Evolutionary conservation across 345 rosid genomes (phyloP).

Genomic region (Diplotaxis tenuifolia): DNA sequence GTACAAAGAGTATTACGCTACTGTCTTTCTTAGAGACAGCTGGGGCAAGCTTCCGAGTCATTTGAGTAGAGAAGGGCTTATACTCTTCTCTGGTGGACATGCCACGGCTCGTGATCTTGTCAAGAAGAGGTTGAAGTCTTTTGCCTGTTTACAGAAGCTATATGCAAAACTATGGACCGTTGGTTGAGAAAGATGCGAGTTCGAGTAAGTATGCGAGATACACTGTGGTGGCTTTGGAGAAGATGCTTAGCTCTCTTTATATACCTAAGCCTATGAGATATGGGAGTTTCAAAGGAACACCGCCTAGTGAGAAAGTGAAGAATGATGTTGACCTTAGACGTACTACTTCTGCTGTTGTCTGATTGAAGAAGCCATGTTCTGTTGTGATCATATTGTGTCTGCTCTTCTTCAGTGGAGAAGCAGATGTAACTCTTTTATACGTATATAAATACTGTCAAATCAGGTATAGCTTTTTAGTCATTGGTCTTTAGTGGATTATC

Average conservation of each 20-base stretch:
- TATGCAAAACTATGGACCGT: slow-evolving; percentile 96
- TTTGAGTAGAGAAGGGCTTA: slow-evolving; percentile 92
- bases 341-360: slow-evolving; percentile 67
- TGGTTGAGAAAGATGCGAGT: slow-evolving; percentile 87
- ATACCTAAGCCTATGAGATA: slow-evolving; percentile 75
- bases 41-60: slow-evolving; percentile 93
- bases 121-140: slow-evolving; percentile 79
- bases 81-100: slow-evolving; percentile 95
- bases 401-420: slow-evolving; percentile 18
- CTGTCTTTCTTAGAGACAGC: slow-evolving; percentile 69
- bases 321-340: slow-evolving; percentile 70
- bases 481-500: slow-evolving; percentile 32
- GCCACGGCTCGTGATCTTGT: slow-evolving; percentile 99
- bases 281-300: slow-evolving; percentile 81
- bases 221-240: slow-evolving; percentile 80
- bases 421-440: slow-evolving; percentile 32
- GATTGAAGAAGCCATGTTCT: slow-evolving; percentile 32
- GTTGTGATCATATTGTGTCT: slow-evolving; percentile 21
- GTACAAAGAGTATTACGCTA: slow-evolving; percentile 63
- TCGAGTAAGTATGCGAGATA: slow-evolving; percentile 85
- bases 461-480: slow-evolving; percentile 46
- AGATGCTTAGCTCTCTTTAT: slow-evolving; percentile 72
- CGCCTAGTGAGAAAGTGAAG: slow-evolving; percentile 52
- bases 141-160: slow-evolving; percentile 94
- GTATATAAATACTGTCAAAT: slow-evolving; percentile 37